Percentiles rank a stretch among this genome's conserved stretches.
Conservation (phyloP, 1,284 basidiomycete species). For the Sporisorium sorghi region DNA sequence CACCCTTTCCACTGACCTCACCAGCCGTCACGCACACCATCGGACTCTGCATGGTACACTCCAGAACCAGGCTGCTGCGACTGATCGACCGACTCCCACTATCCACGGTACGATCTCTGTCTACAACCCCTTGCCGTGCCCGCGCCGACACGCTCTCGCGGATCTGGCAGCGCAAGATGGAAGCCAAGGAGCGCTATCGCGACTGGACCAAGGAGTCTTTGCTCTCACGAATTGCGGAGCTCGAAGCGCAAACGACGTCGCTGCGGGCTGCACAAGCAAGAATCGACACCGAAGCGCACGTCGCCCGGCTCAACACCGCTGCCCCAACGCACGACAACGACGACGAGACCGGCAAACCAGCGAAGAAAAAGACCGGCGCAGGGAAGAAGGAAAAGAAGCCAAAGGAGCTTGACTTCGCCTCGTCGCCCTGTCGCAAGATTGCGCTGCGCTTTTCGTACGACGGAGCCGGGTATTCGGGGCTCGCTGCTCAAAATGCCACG, state of each 20-base stretch:
- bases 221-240: slow-evolving; percentile 54
- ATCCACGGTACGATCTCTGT: neutral
- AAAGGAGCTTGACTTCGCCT: slow-evolving; percentile 75
- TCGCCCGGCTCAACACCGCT: neutral
- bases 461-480: slow-evolving; percentile 89
- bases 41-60: slow-evolving; percentile 10
- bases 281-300: slow-evolving; percentile 5
- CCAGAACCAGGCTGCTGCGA: neutral
- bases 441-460: slow-evolving; percentile 92
- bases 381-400: slow-evolving; percentile 10
- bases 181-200: slow-evolving; percentile 43
- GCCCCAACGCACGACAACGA: neutral
- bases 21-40: neutral
- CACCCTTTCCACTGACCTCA: neutral
- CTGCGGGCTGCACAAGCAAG: slow-evolving; percentile 11
- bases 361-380: neutral
- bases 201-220: slow-evolving; percentile 52
- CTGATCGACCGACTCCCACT: neutral
- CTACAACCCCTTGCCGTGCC: neutral
- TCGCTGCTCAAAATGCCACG: slow-evolving; percentile 75
- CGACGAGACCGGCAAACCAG: neutral
- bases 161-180: slow-evolving; percentile 51
- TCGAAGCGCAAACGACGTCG: slow-evolving; percentile 41
- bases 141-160: slow-evolving; percentile 10
- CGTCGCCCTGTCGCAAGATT: slow-evolving; percentile 82